A percentile compares a stretch with the other conserved stretches of the same genome.
phyloP scores from a whole-genome alignment of 768 basidiomycete genomes.

The Serendipita sp. region DNA sequence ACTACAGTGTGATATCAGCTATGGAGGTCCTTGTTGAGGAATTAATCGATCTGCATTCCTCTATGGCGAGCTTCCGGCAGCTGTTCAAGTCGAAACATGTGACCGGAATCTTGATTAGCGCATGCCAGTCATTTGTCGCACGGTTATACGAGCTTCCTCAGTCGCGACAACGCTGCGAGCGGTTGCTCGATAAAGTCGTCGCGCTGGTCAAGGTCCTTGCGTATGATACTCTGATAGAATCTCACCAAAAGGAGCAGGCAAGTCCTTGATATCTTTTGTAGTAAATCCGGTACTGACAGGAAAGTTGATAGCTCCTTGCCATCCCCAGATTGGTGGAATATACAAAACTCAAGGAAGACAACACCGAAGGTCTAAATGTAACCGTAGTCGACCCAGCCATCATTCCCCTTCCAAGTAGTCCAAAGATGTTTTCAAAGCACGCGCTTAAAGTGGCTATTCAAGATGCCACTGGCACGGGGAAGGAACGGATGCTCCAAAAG shows the following conservation, averaged over 20 bases:
- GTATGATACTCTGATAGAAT: slow-evolving; percentile 43
- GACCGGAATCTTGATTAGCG: slow-evolving; percentile 50
- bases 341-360: neutral
- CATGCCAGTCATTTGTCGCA: slow-evolving; percentile 40
- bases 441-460: neutral
- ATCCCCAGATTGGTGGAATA: slow-evolving; percentile 3
- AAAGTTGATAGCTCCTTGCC: slow-evolving; percentile 6
- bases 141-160: slow-evolving; percentile 25
- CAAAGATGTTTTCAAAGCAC: neutral
- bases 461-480: neutral
- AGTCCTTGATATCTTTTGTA: neutral
- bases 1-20: slow-evolving; percentile 18
- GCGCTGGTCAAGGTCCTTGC: slow-evolving; percentile 57
- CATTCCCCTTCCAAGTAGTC: slow-evolving; percentile 1
- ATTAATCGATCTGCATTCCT: slow-evolving; percentile 50
- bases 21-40: slow-evolving; percentile 54
- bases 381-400: neutral
- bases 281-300: neutral
- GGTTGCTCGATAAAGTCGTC: slow-evolving; percentile 52
- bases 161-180: slow-evolving; percentile 30
- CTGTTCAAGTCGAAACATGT: slow-evolving; percentile 58
- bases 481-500: slow-evolving; percentile 47
- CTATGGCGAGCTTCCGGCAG: slow-evolving; percentile 49
- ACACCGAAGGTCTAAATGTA: neutral
- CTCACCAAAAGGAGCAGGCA: slow-evolving; percentile 62